phyloP scores from a whole-genome alignment of 371 early-diverging fungal genomes.

The Actinomortierella ambigua region DNA sequence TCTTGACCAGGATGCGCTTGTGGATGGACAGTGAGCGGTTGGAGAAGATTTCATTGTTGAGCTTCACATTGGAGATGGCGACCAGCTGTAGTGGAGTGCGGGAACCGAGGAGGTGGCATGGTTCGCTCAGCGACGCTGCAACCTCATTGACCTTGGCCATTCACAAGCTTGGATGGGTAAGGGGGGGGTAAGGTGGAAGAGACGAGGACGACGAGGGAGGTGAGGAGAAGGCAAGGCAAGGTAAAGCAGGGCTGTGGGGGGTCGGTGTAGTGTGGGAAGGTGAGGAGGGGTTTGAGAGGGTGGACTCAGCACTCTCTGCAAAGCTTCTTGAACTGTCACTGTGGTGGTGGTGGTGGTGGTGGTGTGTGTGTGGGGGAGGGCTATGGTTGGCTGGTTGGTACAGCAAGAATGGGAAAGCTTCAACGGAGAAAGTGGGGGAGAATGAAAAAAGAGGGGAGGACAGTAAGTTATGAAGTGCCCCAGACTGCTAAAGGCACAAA shows the following conservation, averaged over 20 bases:
- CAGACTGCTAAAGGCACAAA: too few species aligned
- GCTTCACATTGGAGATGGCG: slow-evolving; percentile 30
- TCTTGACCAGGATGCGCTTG: slow-evolving; percentile 34
- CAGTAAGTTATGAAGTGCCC: too few species aligned
- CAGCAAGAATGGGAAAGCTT: too few species aligned
- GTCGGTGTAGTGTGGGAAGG: slow-evolving; percentile 1
- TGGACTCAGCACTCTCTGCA: neutral
- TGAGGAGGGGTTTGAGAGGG: slow-evolving; percentile 2
- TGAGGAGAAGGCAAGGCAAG: too few species aligned
- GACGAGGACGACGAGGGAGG: too few species aligned
- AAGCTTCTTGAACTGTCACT: neutral
- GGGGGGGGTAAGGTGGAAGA: too few species aligned
- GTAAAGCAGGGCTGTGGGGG: neutral
- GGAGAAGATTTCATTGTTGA: slow-evolving; percentile 28
- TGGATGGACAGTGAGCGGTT: slow-evolving; percentile 24
- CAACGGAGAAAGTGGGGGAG: too few species aligned
- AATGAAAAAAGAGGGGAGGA: too few species aligned
- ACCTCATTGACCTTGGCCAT: slow-evolving; percentile 10
- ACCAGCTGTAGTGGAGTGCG: slow-evolving; percentile 33
- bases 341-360: neutral
- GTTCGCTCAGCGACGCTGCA: slow-evolving; percentile 21
- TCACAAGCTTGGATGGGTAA: too few species aligned
- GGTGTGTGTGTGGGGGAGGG: neutral
- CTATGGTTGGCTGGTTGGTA: too few species aligned
- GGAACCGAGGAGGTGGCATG: slow-evolving; percentile 18